These are phyloP conservation scores for Ophiostoma himal-ulmi DNA, from an alignment of 2,329 filamentous ascomycete species.

Conservation along the genomic window DNA sequence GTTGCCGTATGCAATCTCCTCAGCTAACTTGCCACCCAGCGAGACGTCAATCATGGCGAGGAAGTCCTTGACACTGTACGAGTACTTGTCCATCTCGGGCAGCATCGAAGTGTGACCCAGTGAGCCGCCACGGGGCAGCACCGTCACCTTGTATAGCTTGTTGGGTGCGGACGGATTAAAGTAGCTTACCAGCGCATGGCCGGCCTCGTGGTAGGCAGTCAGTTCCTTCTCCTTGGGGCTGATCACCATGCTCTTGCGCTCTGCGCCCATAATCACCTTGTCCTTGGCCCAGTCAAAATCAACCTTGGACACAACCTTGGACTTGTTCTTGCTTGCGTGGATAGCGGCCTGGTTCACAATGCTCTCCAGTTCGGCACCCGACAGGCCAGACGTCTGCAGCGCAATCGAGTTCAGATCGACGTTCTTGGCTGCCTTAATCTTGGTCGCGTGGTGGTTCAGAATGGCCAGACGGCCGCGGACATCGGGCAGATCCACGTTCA, in stretches of 20 bases:
- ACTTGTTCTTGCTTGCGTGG: slow-evolving; percentile 83
- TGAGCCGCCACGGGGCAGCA: slow-evolving; percentile 81
- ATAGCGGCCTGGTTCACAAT: slow-evolving; percentile 95
- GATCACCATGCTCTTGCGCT: slow-evolving; percentile 83
- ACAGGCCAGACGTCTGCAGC: slow-evolving; percentile 82
- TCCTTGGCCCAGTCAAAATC: slow-evolving; percentile 98
- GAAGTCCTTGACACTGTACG: slow-evolving; percentile 77
- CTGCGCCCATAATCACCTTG: slow-evolving; percentile 94
- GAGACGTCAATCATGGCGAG: slow-evolving; percentile 64
- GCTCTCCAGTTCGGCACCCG: slow-evolving; percentile 93
- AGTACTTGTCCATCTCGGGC: slow-evolving; percentile 89
- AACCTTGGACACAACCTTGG: slow-evolving; percentile 63
- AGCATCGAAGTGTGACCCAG: slow-evolving; percentile 84
- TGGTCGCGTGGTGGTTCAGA: slow-evolving; percentile 86
- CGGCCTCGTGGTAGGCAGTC: slow-evolving; percentile 96
- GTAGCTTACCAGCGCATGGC: slow-evolving; percentile 84
- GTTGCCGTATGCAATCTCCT: slow-evolving; percentile 84
- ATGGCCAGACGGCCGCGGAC: slow-evolving; percentile 91
- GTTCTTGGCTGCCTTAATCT: slow-evolving; percentile 72
- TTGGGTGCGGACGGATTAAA: slow-evolving; percentile 66
- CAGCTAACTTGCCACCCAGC: slow-evolving; percentile 69
- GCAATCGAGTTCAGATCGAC: slow-evolving; percentile 82
- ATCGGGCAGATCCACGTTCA: slow-evolving; percentile 82
- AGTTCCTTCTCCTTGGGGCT: slow-evolving; percentile 91
- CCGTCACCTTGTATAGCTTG: slow-evolving; percentile 93